Base-by-base conservation (phyloP, 176 grass and related monocot genomes). In the Avena atlantica region DNA sequence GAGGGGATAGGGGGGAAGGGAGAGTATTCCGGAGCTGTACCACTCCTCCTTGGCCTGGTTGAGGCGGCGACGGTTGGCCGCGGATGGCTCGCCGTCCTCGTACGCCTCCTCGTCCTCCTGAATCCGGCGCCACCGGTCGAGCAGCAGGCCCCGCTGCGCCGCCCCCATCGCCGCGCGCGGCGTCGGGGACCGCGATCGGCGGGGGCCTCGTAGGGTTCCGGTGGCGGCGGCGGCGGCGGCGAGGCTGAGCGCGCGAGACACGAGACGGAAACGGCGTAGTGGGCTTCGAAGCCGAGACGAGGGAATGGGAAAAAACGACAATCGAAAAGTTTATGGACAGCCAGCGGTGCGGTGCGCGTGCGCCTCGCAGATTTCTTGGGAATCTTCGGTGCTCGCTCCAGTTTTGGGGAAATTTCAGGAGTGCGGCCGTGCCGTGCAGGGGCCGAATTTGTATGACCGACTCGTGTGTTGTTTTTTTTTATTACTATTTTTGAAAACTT, bases 41-140 rank as follows among this genome's bases (percentile, higher is more conserved):
- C 95, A 98, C 17, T 89, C 79, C 82, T 88, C 91, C 78, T 95
- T 98, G 70, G 85, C 89, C 40, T 70, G 84, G 67, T 85, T 75
- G 83, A 97, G 82, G 80, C 80, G 88, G 76, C 60, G 13, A 3
- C 88, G 87, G 16, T 69, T 94, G 61, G 73, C 75, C n/a, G 83
- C 86, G 55, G 82, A 83, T 6, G 76, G 78, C 27, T 84, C 86
- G 79, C 79, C 91, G 27, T 83, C 87, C 23, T 78, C 87, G 6
- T 83, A 87, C 23, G 83, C 83, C 59, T 92, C 88, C 53, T 91
- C 88, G 24, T 94, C 95, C 58, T 89, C 93, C 68, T 94, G 93
- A 76, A 95, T 97, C 77, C 52, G 55, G 56, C 89, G 91, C 95
- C 95, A 97, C 24, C 85, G 87, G 25, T 95, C 93, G 64, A 77